phyloP scores from a whole-genome alignment of 2,329 filamentous ascomycete species.

The Cladorrhinum sp. region DNA sequence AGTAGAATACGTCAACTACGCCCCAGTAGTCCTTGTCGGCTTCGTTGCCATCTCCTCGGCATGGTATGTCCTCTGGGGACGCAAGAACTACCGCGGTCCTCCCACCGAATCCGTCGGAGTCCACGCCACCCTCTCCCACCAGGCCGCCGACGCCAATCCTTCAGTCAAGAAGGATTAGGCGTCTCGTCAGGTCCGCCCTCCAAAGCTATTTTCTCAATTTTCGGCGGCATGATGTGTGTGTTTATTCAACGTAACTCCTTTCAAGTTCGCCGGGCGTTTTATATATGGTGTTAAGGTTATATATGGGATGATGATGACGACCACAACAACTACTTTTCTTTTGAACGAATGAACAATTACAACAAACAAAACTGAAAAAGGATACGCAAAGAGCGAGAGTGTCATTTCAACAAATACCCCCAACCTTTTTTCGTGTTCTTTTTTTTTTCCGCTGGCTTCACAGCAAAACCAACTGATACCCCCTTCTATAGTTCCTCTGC shows the following conservation, averaged over 20 bases:
- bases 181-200: no score
- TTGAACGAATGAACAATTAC: conserved; percentile 10
- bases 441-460: no score
- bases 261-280: conserved; percentile 5
- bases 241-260: conserved; percentile 10
- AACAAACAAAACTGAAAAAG: conserved; percentile 14
- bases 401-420: conserved; percentile 6
- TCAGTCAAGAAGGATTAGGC: conserved; percentile 19
- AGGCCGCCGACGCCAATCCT: background rate
- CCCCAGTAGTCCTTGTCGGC: conserved; percentile 68
- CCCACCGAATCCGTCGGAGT: conserved; percentile 37
- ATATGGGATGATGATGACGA: background rate
- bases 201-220: background rate
- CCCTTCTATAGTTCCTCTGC: background rate
- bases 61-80: conserved; percentile 70
- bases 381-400: conserved; percentile 3
- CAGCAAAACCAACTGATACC: conserved; percentile 5
- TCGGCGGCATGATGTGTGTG: background rate
- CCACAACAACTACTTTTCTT: background rate
- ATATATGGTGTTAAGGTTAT: background rate
- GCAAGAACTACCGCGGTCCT: conserved; percentile 65
- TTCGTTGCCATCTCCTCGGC: conserved; percentile 58
- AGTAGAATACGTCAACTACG: conserved; percentile 65
- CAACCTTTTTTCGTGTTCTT: background rate
- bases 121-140: background rate